Evolutionary conservation across 345 rosid species (phyloP).

Genomic region (Bruguiera parviflora): DNA sequence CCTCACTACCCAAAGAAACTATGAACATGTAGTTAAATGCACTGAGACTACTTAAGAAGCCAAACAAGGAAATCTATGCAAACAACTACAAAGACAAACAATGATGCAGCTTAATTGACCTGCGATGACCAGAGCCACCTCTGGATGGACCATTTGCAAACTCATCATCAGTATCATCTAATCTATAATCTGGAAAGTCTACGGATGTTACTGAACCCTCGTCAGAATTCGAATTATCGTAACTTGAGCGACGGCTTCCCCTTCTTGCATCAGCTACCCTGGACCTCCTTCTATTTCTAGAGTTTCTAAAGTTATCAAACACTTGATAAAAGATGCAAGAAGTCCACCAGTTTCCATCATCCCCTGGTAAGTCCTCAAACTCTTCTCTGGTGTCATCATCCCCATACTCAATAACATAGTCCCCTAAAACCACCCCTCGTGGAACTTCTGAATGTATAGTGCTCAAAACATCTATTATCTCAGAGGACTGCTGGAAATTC

Average conservation of each 20-base stretch:
- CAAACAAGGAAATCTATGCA: background rate
- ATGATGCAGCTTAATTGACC: conserved; percentile 45
- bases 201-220: conserved; percentile 86
- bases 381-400: conserved; percentile 87
- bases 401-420: conserved; percentile 94
- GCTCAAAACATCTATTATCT: conserved; percentile 90
- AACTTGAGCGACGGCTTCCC: conserved; percentile 62
- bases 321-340: conserved; percentile 88
- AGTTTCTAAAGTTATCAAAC: conserved; percentile 80
- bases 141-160: conserved; percentile 52
- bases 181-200: conserved; percentile 71
- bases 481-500: conserved; percentile 95
- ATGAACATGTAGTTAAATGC: no score
- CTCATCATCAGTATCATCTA: conserved; percentile 85
- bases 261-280: conserved; percentile 71
- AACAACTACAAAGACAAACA: background rate
- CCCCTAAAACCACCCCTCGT: conserved; percentile 90
- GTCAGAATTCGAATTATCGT: conserved; percentile 76
- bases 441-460: conserved; percentile 97
- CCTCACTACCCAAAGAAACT: no score
- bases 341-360: conserved; percentile 91
- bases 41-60: no score
- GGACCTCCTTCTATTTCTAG: conserved; percentile 82
- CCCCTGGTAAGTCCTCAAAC: conserved; percentile 73
- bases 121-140: conserved; percentile 60